phyloP scores from a whole-genome alignment of 2,329 filamentous ascomycete species.

The Fusarium sp. region DNA sequence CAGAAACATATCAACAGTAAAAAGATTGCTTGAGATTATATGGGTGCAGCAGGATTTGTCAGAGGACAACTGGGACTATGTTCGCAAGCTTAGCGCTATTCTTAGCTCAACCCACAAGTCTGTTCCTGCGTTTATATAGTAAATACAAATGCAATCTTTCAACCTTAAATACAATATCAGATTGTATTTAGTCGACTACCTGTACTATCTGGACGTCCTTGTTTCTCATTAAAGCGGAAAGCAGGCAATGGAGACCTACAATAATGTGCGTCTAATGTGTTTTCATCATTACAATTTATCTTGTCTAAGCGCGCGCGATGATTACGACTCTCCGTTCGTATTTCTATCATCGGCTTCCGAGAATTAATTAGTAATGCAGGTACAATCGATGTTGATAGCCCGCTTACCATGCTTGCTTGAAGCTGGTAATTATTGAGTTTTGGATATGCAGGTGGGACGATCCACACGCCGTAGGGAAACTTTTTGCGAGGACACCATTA shows the following conservation, averaged over 20 bases:
- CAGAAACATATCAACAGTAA: slow-evolving; percentile 39
- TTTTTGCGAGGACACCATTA: slow-evolving; percentile 24
- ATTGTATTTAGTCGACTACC: no score
- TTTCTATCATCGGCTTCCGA: no score
- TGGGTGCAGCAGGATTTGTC: slow-evolving; percentile 54
- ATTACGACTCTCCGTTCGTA: neutral
- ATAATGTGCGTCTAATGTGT: neutral
- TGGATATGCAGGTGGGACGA: neutral
- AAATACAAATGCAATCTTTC: neutral
- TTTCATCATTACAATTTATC: neutral
- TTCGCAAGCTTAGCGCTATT: slow-evolving; percentile 19
- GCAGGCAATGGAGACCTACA: neutral
- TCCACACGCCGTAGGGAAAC: neutral
- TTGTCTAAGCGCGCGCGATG: neutral
- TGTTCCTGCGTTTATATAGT: slow-evolving; percentile 26
- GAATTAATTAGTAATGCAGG: neutral
- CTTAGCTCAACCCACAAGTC: slow-evolving; percentile 25
- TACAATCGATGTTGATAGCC: no score
- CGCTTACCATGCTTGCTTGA: neutral
- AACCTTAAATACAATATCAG: no score
- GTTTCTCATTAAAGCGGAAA: no score
- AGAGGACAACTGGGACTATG: slow-evolving; percentile 12
- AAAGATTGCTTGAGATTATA: slow-evolving; percentile 44
- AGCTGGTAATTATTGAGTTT: rapidly evolving
- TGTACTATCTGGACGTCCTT: no score